Evolutionary conservation across 2,329 filamentous ascomycete genomes (phyloP).

Genomic region (Rachicladosporium sp.): DNA sequence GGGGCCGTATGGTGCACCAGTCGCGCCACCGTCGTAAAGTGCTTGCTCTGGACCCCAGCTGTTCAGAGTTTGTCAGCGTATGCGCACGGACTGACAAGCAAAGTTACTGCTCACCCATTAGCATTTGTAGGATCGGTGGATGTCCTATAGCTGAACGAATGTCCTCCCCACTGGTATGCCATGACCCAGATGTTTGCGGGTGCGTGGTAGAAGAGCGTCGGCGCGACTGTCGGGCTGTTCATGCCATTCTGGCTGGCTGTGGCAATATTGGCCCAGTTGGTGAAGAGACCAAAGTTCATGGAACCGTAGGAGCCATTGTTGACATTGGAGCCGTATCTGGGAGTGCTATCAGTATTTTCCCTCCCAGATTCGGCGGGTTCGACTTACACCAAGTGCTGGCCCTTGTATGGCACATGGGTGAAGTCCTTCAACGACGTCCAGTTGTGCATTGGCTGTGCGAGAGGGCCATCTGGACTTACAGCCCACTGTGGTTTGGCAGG

Average conservation of each 20-base stretch:
- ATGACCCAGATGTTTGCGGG: constrained; percentile 52
- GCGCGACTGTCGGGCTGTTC: constrained; percentile 39
- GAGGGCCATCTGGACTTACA: constrained; percentile 16
- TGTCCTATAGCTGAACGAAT: constrained; percentile 48
- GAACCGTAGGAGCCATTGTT: constrained; percentile 41
- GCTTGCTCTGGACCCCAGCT: background rate
- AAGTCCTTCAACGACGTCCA: constrained; percentile 53
- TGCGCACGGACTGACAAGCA: constrained; percentile 43
- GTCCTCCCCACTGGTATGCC: constrained; percentile 51
- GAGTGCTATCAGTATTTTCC: constrained; percentile 10
- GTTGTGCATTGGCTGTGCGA: constrained; percentile 42
- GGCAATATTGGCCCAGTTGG: constrained; percentile 40
- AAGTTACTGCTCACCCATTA: constrained; percentile 37
- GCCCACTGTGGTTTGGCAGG: constrained; percentile 46
- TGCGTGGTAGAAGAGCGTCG: constrained; percentile 49
- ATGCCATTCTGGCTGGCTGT: constrained; percentile 42
- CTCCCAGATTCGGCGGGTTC: constrained; percentile 31
- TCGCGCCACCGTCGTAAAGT: too few relatives aligned
- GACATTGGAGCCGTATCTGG: constrained; percentile 38
- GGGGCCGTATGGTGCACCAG: constrained; percentile 22
- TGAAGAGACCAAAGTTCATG: constrained; percentile 45
- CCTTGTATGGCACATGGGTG: constrained; percentile 43
- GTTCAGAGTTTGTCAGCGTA: constrained; percentile 37
- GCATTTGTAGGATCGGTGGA: constrained; percentile 44
- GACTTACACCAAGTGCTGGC: constrained; percentile 49